Percentiles rank a stretch among this genome's conserved stretches.
phyloP scores from a whole-genome alignment of 2,329 filamentous ascomycete species.

The Mycosphaerelloides madeirae region DNA sequence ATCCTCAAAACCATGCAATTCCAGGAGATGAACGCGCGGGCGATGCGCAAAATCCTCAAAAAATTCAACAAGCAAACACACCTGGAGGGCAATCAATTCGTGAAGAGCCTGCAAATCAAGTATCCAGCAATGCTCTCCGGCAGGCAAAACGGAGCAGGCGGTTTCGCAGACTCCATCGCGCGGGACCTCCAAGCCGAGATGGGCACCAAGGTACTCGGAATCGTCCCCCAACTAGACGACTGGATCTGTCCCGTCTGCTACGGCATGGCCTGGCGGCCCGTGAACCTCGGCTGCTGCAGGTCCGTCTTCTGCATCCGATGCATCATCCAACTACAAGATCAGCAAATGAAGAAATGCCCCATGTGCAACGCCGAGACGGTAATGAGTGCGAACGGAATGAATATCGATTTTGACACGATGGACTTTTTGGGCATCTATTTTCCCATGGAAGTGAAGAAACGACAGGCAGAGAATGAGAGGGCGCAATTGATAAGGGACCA shows the following conservation, averaged over 20 bases:
- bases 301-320: slow-evolving; percentile 83
- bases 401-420: slow-evolving; percentile 62
- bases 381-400: slow-evolving; percentile 62
- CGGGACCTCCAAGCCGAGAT: slow-evolving; percentile 72
- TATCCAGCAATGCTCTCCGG: slow-evolving; percentile 26
- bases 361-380: slow-evolving; percentile 70
- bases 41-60: slow-evolving; percentile 79
- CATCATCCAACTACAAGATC: slow-evolving; percentile 71
- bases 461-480: slow-evolving; percentile 63
- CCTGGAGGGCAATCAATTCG: slow-evolving; percentile 49
- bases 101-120: slow-evolving; percentile 21
- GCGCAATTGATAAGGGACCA: slow-evolving; percentile 57
- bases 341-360: slow-evolving; percentile 64
- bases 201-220: slow-evolving; percentile 63
- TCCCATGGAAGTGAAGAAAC: slow-evolving; percentile 62
- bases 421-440: slow-evolving; percentile 73
- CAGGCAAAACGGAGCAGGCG: slow-evolving; percentile 54
- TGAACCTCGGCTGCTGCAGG: slow-evolving; percentile 64
- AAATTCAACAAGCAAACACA: slow-evolving; percentile 88
- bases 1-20: slow-evolving; percentile 79
- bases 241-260: slow-evolving; percentile 79
- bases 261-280: slow-evolving; percentile 72
- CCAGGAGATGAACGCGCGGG: slow-evolving; percentile 75
- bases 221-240: slow-evolving; percentile 78
- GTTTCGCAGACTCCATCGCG: slow-evolving; percentile 64